phyloP scores from a whole-genome alignment of 257 asterid genomes.

The Solanum clarkiae region DNA sequence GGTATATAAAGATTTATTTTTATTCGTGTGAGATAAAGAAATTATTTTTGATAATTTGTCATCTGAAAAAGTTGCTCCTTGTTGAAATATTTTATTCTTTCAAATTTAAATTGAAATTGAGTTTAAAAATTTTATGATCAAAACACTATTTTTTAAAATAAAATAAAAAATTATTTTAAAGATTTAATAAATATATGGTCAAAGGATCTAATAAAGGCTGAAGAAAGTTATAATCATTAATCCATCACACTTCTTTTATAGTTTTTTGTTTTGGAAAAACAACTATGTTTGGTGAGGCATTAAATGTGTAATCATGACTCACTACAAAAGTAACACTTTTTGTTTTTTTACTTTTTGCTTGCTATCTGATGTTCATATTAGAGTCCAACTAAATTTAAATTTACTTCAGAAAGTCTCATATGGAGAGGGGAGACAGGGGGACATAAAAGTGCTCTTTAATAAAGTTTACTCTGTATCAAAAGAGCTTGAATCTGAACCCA shows the following conservation, averaged over 20 bases:
- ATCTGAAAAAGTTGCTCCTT: not conserved
- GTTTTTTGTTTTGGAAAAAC: not conserved
- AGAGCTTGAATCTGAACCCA: no score
- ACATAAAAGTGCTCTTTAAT: no score
- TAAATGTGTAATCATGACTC: not conserved
- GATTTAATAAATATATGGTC: not conserved
- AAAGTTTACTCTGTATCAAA: no score
- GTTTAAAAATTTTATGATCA: not conserved
- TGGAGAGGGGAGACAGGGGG: no score
- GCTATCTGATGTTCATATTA: no score
- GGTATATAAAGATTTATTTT: not conserved
- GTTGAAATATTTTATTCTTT: not conserved
- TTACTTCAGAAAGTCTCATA: no score
- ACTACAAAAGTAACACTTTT: not conserved
- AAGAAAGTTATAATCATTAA: not conserved
- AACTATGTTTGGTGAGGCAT: not conserved
- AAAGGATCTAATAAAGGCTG: not conserved
- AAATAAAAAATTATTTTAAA: not conserved
- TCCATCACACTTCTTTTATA: not conserved
- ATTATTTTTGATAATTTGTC: not conserved
- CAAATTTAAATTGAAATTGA: not conserved
- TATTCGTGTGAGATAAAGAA: not conserved
- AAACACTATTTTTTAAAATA: not conserved
- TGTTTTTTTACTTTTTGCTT: no score
- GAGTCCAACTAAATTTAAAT: no score